These are phyloP conservation scores for Neofusicoccum sp. DNA, from an alignment of 2,329 filamentous ascomycete genomes.

Conservation along the genomic window DNA sequence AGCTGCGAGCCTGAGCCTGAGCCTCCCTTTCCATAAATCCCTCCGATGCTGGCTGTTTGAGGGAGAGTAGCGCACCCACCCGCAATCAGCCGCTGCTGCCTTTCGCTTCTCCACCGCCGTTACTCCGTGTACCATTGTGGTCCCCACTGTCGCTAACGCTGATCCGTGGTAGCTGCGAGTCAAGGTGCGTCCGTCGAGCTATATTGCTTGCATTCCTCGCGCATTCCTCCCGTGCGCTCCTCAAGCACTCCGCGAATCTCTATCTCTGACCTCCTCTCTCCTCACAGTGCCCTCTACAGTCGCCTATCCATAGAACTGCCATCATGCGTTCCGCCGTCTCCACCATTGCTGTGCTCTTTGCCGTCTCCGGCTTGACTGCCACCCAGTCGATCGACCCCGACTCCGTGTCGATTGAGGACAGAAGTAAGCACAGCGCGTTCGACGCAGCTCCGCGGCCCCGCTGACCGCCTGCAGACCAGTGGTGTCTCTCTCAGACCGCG, in stretches of 20 bases:
- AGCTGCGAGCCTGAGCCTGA: constrained; percentile 10
- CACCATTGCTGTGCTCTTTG: constrained; percentile 52
- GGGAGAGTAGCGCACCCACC: neutral
- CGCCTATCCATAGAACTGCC: constrained; percentile 15
- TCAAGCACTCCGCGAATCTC: neutral
- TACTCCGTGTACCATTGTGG: neutral
- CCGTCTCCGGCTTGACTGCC: constrained; percentile 52
- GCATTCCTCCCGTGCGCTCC: neutral
- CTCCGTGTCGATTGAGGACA: constrained; percentile 53
- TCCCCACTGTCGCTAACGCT: constrained; percentile 10
- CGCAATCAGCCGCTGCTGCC: neutral
- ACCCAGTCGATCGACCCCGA: constrained; percentile 63
- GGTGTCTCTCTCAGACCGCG: constrained; percentile 64
- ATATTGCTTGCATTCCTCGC: constrained; percentile 9
- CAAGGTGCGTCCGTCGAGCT: neutral
- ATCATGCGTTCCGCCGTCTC: constrained; percentile 46
- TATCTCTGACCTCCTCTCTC: neutral
- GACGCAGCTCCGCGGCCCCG: neutral
- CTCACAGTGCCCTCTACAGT: neutral
- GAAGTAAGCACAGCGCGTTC: constrained; percentile 48
- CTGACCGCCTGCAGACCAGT: constrained; percentile 49
- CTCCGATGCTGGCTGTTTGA: constrained; percentile 1
- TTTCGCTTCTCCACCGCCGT: neutral
- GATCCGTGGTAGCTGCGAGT: neutral
- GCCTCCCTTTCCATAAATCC: constrained; percentile 14